Evolutionary conservation across 75 land plant species (phyloP).

Genomic region (Selaginella moellendorffii): DNA sequence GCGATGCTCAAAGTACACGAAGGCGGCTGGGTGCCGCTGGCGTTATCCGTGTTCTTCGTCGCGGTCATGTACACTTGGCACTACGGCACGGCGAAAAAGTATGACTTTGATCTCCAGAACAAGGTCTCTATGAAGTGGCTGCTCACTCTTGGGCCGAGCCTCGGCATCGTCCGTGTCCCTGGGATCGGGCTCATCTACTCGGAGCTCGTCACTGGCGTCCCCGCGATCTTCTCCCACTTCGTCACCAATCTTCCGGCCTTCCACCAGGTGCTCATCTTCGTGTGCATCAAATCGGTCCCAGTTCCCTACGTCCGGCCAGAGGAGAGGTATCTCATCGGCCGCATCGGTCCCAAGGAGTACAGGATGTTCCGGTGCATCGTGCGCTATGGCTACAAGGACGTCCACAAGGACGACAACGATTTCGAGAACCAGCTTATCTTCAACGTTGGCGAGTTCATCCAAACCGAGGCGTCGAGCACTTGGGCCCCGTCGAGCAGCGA

Average conservation of each 20-base stretch:
- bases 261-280: constrained; percentile 15
- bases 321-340: constrained; percentile 25
- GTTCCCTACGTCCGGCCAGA: background rate
- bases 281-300: background rate
- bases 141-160: constrained; percentile 46
- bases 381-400: constrained; percentile 50
- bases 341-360: constrained; percentile 53
- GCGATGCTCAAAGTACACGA: constrained; percentile 57
- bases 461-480: background rate
- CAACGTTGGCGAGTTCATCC: constrained; percentile 14
- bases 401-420: constrained; percentile 37
- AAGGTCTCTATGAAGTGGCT: constrained; percentile 43
- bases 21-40: constrained; percentile 84
- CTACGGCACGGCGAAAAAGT: constrained; percentile 44
- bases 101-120: constrained; percentile 41
- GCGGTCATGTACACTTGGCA: constrained; percentile 42
- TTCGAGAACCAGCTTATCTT: constrained; percentile 52
- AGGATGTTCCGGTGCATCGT: constrained; percentile 50
- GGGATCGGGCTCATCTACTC: constrained; percentile 48
- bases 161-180: constrained; percentile 57
- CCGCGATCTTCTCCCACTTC: constrained; percentile 68
- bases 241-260: constrained; percentile 59
- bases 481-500: constrained; percentile 5
- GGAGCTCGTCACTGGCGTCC: constrained; percentile 51
- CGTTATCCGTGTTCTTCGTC: constrained; percentile 46